Base-by-base conservation (phyloP, 306 rosid genomes). In the Acacia acuminata region DNA sequence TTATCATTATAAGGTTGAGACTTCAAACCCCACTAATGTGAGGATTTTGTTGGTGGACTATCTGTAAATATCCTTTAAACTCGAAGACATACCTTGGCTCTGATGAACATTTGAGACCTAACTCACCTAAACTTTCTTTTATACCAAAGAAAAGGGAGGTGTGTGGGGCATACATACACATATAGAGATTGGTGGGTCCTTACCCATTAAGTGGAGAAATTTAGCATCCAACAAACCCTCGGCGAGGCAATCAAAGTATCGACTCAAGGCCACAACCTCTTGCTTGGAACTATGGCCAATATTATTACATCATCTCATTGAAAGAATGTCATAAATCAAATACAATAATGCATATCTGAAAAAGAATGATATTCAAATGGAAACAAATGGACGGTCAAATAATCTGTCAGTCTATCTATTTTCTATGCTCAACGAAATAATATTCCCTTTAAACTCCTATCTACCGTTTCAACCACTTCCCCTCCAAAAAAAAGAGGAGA, bases 391-490 rank as follows among this genome's bases (percentile, higher is more conserved):
- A 10, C 42, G 38, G 55, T 40, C 77, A 72, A 4, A 7, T 77
- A 78, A 85, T 55, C 65, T 14, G 77, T 64, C 74, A 22, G 69
- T 73, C 81, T 78, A 81, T 43, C 56, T 66, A n/a, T 67, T 60
- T 77, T 45, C 81, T 84, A 72, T 77, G 68, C 9, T 34, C 51
- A 48, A 10, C 8, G 4, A 61, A 19, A 32, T 64, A 48, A 8
- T 17, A 1, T 78, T 77, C 75, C 75, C 66, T 32, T n/a, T 8
- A 48, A 82, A 68, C 30, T 75, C 73, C 77, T 42, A 82, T 82
- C 42, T 78, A 20, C 15, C 64, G 19, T 30, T 16, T 74, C 81
- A 56, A 36, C 69, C 69, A 48, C 11, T 20, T 11, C 12, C 20
- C 43, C 65, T 22, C 19, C 51, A 55, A 36, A 55, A 60, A 34